A percentile compares a stretch with the other conserved stretches of the same genome.
Conservation (phyloP, 2,329 filamentous ascomycete genomes). For the Tolypocladium tundrense region DNA sequence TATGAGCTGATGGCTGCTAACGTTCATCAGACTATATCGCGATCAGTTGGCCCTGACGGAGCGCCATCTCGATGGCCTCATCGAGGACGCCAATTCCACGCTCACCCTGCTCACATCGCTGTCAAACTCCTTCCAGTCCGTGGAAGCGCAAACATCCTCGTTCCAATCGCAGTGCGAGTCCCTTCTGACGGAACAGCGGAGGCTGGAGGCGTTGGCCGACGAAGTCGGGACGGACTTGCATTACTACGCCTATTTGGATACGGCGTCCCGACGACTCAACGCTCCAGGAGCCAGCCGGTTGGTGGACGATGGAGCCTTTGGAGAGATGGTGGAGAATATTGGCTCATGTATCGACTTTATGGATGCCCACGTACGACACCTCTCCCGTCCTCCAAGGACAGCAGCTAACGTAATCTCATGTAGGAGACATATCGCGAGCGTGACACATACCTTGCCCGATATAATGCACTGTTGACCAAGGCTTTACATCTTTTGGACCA, state of each 20-base stretch:
- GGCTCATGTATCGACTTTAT: slow-evolving; percentile 92
- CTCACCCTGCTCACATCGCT: slow-evolving; percentile 68
- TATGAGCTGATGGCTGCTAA: slow-evolving; percentile 15
- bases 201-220: slow-evolving; percentile 68
- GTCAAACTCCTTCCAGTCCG: slow-evolving; percentile 75
- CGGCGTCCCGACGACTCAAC: slow-evolving; percentile 80
- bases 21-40: slow-evolving; percentile 52
- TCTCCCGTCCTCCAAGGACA: background rate
- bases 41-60: slow-evolving; percentile 75
- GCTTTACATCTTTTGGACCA: slow-evolving; percentile 52
- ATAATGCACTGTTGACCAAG: slow-evolving; percentile 67
- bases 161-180: slow-evolving; percentile 91
- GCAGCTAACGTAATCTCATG: background rate
- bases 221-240: slow-evolving; percentile 83
- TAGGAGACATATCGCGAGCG: slow-evolving; percentile 79
- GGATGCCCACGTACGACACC: slow-evolving; percentile 61
- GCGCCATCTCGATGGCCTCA: slow-evolving; percentile 68
- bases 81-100: slow-evolving; percentile 66
- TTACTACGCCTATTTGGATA: slow-evolving; percentile 90
- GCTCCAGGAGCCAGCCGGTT: slow-evolving; percentile 80
- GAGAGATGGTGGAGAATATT: slow-evolving; percentile 76
- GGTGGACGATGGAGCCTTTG: slow-evolving; percentile 75
- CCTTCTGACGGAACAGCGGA: slow-evolving; percentile 69
- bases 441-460: slow-evolving; percentile 77
- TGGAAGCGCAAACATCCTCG: slow-evolving; percentile 83